Percentiles rank a stretch among this genome's conserved stretches.
These are phyloP conservation scores for Radiomyces spectabilis DNA, from an alignment of 192 early-diverging fungal genomes.

Conservation along the genomic window DNA sequence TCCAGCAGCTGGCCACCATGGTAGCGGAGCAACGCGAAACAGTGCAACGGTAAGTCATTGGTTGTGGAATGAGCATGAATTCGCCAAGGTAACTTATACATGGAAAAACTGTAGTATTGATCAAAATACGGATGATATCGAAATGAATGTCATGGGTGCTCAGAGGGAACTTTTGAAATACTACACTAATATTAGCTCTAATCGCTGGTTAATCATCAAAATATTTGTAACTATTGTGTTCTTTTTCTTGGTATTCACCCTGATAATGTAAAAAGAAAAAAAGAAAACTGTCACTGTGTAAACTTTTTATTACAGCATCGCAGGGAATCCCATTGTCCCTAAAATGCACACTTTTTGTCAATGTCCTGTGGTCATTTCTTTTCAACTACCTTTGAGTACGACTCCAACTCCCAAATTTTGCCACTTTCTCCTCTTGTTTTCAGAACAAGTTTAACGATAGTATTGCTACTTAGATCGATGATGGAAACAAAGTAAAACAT, in stretches of 20 bases:
- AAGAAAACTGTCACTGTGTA: too few relatives aligned
- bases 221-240: constrained; percentile 85
- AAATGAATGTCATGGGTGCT: constrained; percentile 85
- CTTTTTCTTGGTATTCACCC: constrained; percentile 73
- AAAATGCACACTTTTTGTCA: too few relatives aligned
- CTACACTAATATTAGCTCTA: constrained; percentile 86
- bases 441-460: too few relatives aligned
- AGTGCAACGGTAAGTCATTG: constrained; percentile 56
- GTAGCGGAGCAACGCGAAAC: constrained; percentile 81
- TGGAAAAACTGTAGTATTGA: constrained; percentile 61
- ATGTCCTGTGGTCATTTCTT: too few relatives aligned
- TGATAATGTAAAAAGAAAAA: constrained; percentile 32
- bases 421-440: too few relatives aligned
- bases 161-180: constrained; percentile 88
- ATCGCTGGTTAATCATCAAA: constrained; percentile 95
- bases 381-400: too few relatives aligned
- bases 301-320: too few relatives aligned
- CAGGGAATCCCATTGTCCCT: too few relatives aligned
- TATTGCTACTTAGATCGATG: too few relatives aligned
- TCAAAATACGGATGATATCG: constrained; percentile 87
- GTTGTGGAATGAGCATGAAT: too few relatives aligned
- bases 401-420: too few relatives aligned
- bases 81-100: background rate
- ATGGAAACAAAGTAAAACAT: too few relatives aligned
- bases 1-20: constrained; percentile 79